Percentiles rank a stretch among this genome's conserved stretches.
Evolutionary conservation across 306 rosid species (phyloP).

Genomic region (Castanopsis chinensis): DNA sequence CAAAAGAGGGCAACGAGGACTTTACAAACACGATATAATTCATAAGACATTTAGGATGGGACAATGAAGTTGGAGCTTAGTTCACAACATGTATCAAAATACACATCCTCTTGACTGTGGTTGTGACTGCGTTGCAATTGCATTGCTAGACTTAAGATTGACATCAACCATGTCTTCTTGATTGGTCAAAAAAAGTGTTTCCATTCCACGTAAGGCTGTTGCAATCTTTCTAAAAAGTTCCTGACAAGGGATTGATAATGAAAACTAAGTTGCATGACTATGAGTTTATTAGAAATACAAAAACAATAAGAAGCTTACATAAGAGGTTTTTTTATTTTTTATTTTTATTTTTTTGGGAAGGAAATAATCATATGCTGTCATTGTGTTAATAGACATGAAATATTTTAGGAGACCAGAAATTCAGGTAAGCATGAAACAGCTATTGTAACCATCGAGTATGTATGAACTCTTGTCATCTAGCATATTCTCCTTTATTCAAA

Average conservation of each 20-base stretch:
- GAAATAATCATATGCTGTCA: background rate
- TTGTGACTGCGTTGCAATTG: slow-evolving; percentile 45
- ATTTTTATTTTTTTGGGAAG: background rate
- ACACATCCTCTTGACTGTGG: slow-evolving; percentile 65
- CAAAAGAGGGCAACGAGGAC: background rate
- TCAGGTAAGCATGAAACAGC: background rate
- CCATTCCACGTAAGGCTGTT: slow-evolving; percentile 94
- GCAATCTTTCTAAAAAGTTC: slow-evolving; percentile 90
- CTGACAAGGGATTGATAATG: slow-evolving; percentile 22
- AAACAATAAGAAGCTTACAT: background rate
- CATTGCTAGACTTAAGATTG: slow-evolving; percentile 65
- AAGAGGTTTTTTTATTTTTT: background rate
- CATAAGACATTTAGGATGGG: background rate
- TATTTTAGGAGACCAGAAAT: background rate
- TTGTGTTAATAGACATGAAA: background rate
- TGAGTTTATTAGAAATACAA: background rate
- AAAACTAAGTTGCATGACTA: background rate
- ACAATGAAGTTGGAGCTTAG: background rate
- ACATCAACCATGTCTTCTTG: slow-evolving; percentile 96
- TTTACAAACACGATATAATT: slow-evolving; percentile 15
- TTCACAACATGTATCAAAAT: slow-evolving; percentile 33
- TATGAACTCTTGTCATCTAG: background rate
- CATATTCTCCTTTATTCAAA: background rate
- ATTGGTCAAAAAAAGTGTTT: slow-evolving; percentile 76
- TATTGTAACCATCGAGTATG: background rate